Percentiles rank a stretch among this genome's conserved stretches.
Conservation (phyloP, 345 rosid genomes). For the Acer yangbiense region DNA sequence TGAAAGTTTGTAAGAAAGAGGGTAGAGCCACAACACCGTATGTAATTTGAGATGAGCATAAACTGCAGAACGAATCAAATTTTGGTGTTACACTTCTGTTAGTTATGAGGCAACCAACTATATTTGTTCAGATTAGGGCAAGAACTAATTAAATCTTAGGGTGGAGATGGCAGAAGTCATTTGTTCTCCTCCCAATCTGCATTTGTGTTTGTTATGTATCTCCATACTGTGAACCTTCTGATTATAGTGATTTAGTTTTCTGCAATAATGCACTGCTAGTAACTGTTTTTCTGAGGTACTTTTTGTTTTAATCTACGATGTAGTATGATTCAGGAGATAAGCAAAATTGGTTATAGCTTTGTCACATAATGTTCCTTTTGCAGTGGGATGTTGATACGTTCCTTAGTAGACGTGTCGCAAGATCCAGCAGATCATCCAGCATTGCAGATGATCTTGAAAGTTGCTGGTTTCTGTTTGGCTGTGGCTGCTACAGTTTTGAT, state of each 20-base stretch:
- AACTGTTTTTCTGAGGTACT: not conserved
- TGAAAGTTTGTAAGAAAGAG: too few relatives aligned
- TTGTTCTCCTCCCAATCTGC: not conserved
- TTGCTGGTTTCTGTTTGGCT: slow-evolving; percentile 2
- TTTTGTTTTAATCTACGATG: not conserved
- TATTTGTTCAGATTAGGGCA: not conserved
- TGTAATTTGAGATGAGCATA: too few relatives aligned
- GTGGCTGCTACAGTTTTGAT: slow-evolving; percentile 9
- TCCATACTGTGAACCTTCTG: not conserved
- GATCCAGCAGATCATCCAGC: slow-evolving; percentile 8
- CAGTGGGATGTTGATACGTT: slow-evolving; percentile 35
- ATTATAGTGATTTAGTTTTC: not conserved
- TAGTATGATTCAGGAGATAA: not conserved
- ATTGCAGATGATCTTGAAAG: not conserved
- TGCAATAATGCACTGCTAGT: not conserved
- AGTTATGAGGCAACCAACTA: not conserved
- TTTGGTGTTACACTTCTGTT: not conserved
- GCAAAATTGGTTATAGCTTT: not conserved
- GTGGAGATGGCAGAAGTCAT: too few relatives aligned
- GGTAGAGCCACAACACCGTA: too few relatives aligned
- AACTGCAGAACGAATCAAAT: too few relatives aligned
- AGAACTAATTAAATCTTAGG: too few relatives aligned
- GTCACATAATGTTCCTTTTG: not conserved
- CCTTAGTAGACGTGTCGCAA: slow-evolving; percentile 28
- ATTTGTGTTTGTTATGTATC: not conserved